These are phyloP conservation scores for Scytalidium lignicola DNA, from an alignment of 2,329 filamentous ascomycete genomes.

Conservation along the genomic window DNA sequence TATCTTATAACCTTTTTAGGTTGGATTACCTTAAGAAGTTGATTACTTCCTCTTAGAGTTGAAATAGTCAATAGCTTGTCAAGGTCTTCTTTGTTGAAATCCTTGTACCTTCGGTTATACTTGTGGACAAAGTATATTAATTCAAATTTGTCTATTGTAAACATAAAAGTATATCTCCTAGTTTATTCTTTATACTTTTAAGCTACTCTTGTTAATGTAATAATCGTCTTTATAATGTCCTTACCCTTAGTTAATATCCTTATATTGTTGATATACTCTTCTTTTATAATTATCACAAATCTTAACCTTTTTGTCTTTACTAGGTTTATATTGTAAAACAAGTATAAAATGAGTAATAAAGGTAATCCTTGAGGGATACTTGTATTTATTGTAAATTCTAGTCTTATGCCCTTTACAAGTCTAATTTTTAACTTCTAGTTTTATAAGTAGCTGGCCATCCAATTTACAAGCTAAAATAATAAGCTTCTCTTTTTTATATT, in stretches of 20 bases:
- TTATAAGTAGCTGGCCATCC: slow-evolving; percentile 17
- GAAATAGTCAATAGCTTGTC: no score
- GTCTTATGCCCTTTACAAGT: slow-evolving; percentile 13
- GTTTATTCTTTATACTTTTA: slow-evolving; percentile 19
- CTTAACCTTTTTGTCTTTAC: slow-evolving; percentile 17
- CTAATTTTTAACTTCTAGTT: slow-evolving; percentile 14
- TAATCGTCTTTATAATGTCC: slow-evolving; percentile 5
- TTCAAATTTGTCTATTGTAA: slow-evolving; percentile 25
- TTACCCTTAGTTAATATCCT: slow-evolving; percentile 15
- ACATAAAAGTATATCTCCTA: slow-evolving; percentile 20
- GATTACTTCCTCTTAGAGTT: not conserved
- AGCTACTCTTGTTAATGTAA: slow-evolving; percentile 13
- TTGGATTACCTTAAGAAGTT: not conserved
- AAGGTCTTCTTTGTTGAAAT: not conserved
- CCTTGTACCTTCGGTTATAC: not conserved
- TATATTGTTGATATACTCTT: slow-evolving; percentile 23
- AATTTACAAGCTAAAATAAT: slow-evolving; percentile 13
- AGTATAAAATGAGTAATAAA: slow-evolving; percentile 27
- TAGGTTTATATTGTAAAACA: slow-evolving; percentile 29
- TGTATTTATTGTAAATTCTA: slow-evolving; percentile 13
- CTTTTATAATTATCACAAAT: slow-evolving; percentile 7
- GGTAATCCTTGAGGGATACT: slow-evolving; percentile 27
- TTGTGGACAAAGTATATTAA: slow-evolving; percentile 23
- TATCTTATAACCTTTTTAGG: slow-evolving; percentile 9
- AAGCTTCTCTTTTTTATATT: slow-evolving; percentile 15